phyloP scores from a whole-genome alignment of 2,329 filamentous ascomycete species.

The Aspergillus luchuensis region DNA sequence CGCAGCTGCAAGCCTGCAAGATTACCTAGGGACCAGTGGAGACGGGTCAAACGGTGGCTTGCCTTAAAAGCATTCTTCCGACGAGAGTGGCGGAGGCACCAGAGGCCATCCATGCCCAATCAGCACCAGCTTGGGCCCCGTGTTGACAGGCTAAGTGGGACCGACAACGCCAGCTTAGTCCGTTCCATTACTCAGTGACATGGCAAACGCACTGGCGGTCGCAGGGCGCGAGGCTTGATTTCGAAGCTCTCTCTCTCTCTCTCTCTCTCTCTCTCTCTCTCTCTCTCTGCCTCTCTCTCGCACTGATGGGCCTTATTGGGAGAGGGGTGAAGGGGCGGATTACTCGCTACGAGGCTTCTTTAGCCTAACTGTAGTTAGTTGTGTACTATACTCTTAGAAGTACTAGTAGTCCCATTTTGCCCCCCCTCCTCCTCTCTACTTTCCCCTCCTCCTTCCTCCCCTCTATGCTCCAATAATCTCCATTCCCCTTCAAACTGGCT shows the following conservation, averaged over 20 bases:
- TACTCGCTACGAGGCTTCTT: not conserved
- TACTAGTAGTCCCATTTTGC: not conserved
- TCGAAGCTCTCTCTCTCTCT: not conserved
- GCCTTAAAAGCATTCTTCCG: conserved; percentile 16
- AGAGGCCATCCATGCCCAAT: conserved; percentile 5
- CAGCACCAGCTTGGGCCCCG: conserved; percentile 1
- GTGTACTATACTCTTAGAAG: no score
- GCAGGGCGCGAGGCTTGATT: conserved; percentile 15
- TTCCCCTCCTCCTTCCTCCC: no score
- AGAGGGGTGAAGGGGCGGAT: not conserved
- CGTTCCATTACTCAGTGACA: conserved; percentile 19
- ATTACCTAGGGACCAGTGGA: conserved; percentile 32
- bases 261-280: no score
- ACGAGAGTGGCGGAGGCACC: conserved; percentile 13
- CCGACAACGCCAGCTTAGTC: conserved; percentile 15
- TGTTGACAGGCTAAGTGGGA: conserved; percentile 21
- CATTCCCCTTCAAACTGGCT: no score
- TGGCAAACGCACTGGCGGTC: conserved; percentile 15
- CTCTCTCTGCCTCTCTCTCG: not conserved
- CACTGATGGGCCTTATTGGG: not conserved
- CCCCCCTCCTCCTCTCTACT: not conserved
- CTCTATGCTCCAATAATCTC: no score
- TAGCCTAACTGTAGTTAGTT: not conserved
- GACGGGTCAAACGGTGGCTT: conserved; percentile 24
- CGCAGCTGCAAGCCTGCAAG: conserved; percentile 27